A percentile compares a stretch with the other conserved stretches of the same genome.
Evolutionary conservation across 371 early-diverging fungal genomes (phyloP).

Genomic region (Mucor saturninus): DNA sequence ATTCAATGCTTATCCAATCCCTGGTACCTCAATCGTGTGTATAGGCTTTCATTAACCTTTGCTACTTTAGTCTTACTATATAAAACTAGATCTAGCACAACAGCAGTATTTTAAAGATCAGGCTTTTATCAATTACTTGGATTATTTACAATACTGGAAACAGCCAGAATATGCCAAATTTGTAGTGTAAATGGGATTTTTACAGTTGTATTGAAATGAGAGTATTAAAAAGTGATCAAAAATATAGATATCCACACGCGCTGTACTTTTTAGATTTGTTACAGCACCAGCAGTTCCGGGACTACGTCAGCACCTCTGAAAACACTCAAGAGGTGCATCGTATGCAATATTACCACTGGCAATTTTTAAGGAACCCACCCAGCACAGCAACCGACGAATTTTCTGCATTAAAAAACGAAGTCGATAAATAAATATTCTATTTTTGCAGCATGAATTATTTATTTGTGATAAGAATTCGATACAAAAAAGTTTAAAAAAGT

Average conservation of each 20-base stretch:
- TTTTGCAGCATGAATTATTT: conserved; percentile 1
- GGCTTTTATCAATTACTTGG: conserved; percentile 84
- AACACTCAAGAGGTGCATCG: conserved; percentile 79
- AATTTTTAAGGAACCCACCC: conserved; percentile 59
- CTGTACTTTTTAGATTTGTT: conserved; percentile 85
- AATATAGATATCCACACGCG: conserved; percentile 81
- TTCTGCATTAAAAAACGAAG: conserved; percentile 11
- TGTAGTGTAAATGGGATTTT: conserved; percentile 67
- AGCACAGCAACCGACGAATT: conserved; percentile 5
- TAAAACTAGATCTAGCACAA: conserved; percentile 80
- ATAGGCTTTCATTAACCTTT: background rate
- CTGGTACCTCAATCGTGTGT: conserved; percentile 85
- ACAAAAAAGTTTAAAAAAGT: conserved; percentile 6
- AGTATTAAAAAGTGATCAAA: no score
- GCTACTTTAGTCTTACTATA: background rate
- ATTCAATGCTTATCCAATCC: conserved; percentile 95
- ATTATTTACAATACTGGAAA: conserved; percentile 92
- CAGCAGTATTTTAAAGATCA: conserved; percentile 83
- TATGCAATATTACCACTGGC: conserved; percentile 91
- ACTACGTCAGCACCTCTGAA: conserved; percentile 73
- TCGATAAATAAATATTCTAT: conserved; percentile 10
- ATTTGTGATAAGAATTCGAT: conserved; percentile 1
- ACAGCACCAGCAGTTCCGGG: conserved; percentile 81
- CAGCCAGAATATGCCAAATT: conserved; percentile 88
- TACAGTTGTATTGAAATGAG: background rate